Conservation (phyloP, 2,329 filamentous ascomycete genomes). For the Sporothrix brunneoviolacea region DNA sequence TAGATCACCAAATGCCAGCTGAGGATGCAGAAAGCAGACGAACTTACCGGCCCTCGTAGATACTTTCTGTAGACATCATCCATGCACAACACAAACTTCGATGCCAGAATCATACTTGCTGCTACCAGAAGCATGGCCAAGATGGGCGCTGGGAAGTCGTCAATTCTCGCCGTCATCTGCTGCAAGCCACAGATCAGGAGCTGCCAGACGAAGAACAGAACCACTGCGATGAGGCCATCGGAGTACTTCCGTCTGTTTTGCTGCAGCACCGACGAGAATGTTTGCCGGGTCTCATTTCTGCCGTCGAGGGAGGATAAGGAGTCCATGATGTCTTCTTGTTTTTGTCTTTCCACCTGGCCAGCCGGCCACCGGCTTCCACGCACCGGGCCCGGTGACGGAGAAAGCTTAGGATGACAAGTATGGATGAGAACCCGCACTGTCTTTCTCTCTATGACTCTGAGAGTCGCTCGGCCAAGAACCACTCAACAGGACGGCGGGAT, state of each 20-base stretch:
- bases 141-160: constrained; percentile 42
- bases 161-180: constrained; percentile 25
- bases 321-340: background rate
- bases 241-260: constrained; percentile 9
- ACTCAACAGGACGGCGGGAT: too few relatives aligned
- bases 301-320: background rate
- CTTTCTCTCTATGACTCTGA: too few relatives aligned
- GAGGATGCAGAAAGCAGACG: background rate
- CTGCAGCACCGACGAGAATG: too few relatives aligned
- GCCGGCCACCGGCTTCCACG: constrained; percentile 8
- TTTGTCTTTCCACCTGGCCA: constrained; percentile 3
- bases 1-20: too few relatives aligned
- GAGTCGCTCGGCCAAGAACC: too few relatives aligned
- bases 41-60: constrained; percentile 17
- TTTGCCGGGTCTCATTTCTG: too few relatives aligned
- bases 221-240: constrained; percentile 27
- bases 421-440: background rate
- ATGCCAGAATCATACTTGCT: constrained; percentile 26
- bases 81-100: constrained; percentile 18
- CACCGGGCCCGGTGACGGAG: constrained; percentile 11
- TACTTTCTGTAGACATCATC: constrained; percentile 23
- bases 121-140: constrained; percentile 40
- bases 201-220: constrained; percentile 36
- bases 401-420: background rate
- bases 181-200: constrained; percentile 41